Percentiles rank a stretch among this genome's conserved stretches.
These are phyloP conservation scores for Blastomyces silverae DNA, from an alignment of 2,329 filamentous ascomycete genomes.

Conservation along the genomic window DNA sequence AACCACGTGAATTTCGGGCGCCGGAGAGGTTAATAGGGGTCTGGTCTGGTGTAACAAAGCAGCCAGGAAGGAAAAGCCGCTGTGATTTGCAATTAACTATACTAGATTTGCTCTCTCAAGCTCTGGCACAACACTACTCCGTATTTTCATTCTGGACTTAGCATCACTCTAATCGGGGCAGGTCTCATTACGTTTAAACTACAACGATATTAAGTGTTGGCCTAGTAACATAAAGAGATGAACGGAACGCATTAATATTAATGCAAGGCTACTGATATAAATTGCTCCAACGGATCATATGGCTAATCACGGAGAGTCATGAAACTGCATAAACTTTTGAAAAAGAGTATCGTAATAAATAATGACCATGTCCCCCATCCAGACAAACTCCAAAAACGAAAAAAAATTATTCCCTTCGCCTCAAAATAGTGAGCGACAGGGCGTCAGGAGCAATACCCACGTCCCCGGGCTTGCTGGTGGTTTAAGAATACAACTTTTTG, in stretches of 20 bases:
- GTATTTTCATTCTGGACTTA: background rate
- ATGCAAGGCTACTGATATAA: background rate
- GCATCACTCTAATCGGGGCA: background rate
- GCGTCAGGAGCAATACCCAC: background rate
- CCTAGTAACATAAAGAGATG: background rate
- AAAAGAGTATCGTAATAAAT: background rate
- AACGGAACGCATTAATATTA: background rate
- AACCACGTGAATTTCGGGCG: background rate
- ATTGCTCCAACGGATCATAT: background rate
- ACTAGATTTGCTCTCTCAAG: too few relatives aligned
- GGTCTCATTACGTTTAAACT: background rate
- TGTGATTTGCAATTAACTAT: too few relatives aligned
- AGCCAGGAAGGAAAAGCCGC: background rate
- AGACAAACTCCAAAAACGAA: constrained; percentile 22
- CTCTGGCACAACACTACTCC: too few relatives aligned
- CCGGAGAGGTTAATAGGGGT: too few relatives aligned
- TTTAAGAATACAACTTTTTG: constrained; percentile 96
- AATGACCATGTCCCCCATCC: background rate
- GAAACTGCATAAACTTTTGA: constrained; percentile 6
- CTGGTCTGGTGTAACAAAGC: too few relatives aligned
- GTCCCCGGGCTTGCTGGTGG: background rate
- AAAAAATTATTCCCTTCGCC: constrained; percentile 20
- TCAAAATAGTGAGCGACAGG: background rate
- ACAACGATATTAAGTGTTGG: background rate
- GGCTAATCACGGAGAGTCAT: background rate